Conservation (phyloP, 352 stramenopile genomes). For the Phytophthora uliginosa region DNA sequence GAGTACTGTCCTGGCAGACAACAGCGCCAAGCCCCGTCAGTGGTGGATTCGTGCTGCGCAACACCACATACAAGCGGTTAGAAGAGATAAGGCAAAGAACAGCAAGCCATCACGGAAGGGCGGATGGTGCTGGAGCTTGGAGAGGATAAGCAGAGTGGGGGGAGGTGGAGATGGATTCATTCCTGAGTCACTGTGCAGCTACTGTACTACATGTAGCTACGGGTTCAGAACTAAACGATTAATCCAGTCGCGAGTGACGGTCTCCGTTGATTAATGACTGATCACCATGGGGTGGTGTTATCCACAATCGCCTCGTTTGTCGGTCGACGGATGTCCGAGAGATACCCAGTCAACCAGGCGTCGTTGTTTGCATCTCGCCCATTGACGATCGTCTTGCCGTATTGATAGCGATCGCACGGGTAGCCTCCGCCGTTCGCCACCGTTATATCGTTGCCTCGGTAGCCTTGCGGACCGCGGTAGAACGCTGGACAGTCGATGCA, state of each 20-base stretch:
- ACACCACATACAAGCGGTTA: slow-evolving; percentile 7
- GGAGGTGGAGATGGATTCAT: neutral
- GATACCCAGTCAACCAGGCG: slow-evolving; percentile 43
- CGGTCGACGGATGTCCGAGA: slow-evolving; percentile 28
- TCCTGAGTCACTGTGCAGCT: neutral
- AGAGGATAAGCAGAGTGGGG: slow-evolving; percentile 3
- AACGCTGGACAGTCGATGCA: slow-evolving; percentile 65
- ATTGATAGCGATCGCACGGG: slow-evolving; percentile 65
- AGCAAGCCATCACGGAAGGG: neutral
- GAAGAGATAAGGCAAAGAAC: slow-evolving; percentile 6
- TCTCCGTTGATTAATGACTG: neutral
- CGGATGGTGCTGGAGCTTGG: neutral
- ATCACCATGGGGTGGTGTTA: slow-evolving; percentile 34
- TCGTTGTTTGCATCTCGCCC: slow-evolving; percentile 47
- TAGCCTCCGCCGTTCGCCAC: slow-evolving; percentile 56
- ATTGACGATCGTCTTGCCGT: slow-evolving; percentile 56
- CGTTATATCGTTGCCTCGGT: slow-evolving; percentile 62
- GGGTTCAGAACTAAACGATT: slow-evolving; percentile 6
- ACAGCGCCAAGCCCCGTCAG: slow-evolving; percentile 15
- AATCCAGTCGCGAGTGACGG: slow-evolving; percentile 3
- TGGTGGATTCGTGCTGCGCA: slow-evolving; percentile 18
- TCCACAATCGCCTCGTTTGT: slow-evolving; percentile 41
- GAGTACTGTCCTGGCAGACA: slow-evolving; percentile 2
- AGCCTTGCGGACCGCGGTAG: slow-evolving; percentile 72
- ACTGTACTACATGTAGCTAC: too few relatives aligned